Evolutionary conservation across 306 rosid species (phyloP).

Genomic region (Prinsepia uniflora): DNA sequence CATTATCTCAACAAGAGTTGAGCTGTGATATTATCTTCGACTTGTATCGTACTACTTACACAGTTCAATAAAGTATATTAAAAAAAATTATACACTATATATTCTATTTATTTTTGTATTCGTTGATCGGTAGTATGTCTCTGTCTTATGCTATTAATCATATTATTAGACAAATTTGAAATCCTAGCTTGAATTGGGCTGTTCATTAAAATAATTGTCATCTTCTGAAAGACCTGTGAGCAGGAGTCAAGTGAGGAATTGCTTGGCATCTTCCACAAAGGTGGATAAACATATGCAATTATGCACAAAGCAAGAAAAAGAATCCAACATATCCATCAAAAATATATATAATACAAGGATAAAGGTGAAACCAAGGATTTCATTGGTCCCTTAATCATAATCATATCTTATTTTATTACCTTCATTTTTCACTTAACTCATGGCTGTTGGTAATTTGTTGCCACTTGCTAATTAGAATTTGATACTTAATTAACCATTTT

Average conservation of each 20-base stretch:
- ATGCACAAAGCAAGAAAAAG: neutral
- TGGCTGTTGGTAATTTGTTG: neutral
- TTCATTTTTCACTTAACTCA: neutral
- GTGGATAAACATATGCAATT: neutral
- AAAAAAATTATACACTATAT: too few species aligned
- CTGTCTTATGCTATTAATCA: neutral
- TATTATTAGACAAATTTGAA: neutral
- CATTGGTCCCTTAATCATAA: neutral
- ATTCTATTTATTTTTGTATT: too few species aligned
- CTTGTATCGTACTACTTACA: too few species aligned
- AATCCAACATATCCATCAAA: neutral
- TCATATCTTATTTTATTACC: neutral
- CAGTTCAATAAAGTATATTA: too few species aligned
- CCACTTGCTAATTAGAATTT: neutral
- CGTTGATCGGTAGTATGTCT: neutral
- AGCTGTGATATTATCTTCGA: too few species aligned
- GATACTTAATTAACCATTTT: neutral
- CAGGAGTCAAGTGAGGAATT: constrained; percentile 29
- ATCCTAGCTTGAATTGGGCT: neutral
- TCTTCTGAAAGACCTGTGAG: constrained; percentile 18
- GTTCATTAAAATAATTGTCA: constrained; percentile 5
- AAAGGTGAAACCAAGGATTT: constrained; percentile 12
- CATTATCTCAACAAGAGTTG: too few species aligned
- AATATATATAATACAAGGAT: neutral
- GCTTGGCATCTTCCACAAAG: constrained; percentile 9